Evolutionary conservation across 768 basidiomycete genomes (phyloP), one percentile per base, ranked within the genome.

Genomic region (Lactifluus piperatus): DNA sequence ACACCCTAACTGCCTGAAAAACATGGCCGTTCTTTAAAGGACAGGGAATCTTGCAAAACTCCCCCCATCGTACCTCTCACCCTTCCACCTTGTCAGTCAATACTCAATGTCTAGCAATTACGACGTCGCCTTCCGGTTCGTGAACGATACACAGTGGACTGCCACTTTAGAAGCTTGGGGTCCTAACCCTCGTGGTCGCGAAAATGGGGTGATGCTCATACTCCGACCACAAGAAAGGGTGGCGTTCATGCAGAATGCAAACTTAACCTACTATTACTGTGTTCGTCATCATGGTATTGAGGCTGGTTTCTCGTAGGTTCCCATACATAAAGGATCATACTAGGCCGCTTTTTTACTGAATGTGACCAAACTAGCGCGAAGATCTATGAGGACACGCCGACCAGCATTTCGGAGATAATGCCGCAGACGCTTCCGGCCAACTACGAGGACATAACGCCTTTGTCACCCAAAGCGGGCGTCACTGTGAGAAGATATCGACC

Each of bases 51-150:
- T n/a, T 32, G 48, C 47, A 48, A 39, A n/a, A 54, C 26, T 8
- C n/a, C 53, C 13, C 45, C 36, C 34, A 34, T 34, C 34, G 11
- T 48, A 16, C 39, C 9, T 45, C 26, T 47, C 26, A 30, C 49
- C 16, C 32, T 14, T 44, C 32, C 14, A 34, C n/a, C 26, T 46
- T 27, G n/a, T 50, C 32, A 30, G 39, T 27, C 46, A 18, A 29
- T 29, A 3, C 37, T n/a, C 26, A 36, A 65, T 55, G 58, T 37
- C 54, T 14, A 36, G n/a, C 45, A 74, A 79, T 41, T 82, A 78
- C 70, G 81, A 82, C 66, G 75, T 82, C 45, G 62, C 79, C 37
- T 73, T 82, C 65, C 79, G 80, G 60, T 68, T 82, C 61, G 66
- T 68, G 37, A 83, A 82, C 71, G 76, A 81, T 66, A 78, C 76